Base-by-base conservation (phyloP, 345 rosid species). In the Nasturtium officinale region DNA sequence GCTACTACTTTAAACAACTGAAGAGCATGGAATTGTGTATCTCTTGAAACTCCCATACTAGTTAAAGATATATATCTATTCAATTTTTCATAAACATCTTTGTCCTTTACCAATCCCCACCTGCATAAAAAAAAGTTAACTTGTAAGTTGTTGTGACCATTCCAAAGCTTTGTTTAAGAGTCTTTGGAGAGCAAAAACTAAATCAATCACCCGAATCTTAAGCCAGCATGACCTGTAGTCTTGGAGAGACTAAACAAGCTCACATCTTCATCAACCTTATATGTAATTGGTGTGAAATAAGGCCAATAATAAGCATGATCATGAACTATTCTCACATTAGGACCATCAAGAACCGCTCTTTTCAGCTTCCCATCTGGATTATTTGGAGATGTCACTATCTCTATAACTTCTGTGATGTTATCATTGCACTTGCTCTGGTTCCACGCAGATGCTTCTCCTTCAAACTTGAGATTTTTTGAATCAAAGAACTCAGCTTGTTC, bases 231-330 rank as follows among this genome's bases (percentile, higher is more conserved):
- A 42, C 97, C 97, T 13, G 95, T 91, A 47, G 83, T 78, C 83
- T 89, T 91, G 6, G 96, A 87, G 15, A 89, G 82, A 21, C 91
- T 78, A 67, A 91, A 91, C 17, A 86, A 9, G 82, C 79, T 77
- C 43, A 89, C 33, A 47, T 89, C 85, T 50, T 66, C 85, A 46
- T 86, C 83, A 1, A 79, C 80, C 1, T 85, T 83, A 26, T 79
- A 74, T 21, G 93, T 80, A 60, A 89, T 87, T 5, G 90, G 80
- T 0, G 97, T 77, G 61, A 77, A 91, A 74, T 86, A 84, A 4
- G 96, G 96, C 96, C 96, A 89, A 29, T 83, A 91, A 52, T 91
- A 91, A 1, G 96, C 93, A 17, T 35, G 77, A 71, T 91, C 96
- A 51, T 89, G 52, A 7, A 91, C 77, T 43, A 73, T 40, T 78